Conservation (phyloP, 2,329 filamentous ascomycete genomes). For the Chalara sp. region DNA sequence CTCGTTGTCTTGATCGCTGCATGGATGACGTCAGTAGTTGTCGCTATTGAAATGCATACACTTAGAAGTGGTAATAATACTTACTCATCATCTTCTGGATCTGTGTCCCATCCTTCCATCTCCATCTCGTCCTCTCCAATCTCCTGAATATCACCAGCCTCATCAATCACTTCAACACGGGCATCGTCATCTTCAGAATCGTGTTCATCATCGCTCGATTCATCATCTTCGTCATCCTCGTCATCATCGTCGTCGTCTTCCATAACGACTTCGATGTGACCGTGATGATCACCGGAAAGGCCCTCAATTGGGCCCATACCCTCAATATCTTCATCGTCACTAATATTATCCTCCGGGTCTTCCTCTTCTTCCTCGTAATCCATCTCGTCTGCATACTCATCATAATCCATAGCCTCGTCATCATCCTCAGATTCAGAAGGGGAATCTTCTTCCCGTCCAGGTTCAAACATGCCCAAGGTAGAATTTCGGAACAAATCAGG, state of each 20-base stretch:
- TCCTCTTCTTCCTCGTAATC: constrained; percentile 80
- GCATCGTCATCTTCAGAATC: constrained; percentile 43
- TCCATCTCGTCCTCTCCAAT: constrained; percentile 48
- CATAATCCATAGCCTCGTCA: constrained; percentile 88
- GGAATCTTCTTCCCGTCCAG: constrained; percentile 72
- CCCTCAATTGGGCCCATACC: constrained; percentile 84
- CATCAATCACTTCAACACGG: constrained; percentile 53
- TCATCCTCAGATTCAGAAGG: constrained; percentile 64
- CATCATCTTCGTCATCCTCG: constrained; percentile 50
- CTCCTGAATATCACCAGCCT: constrained; percentile 46
- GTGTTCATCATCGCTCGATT: constrained; percentile 44
- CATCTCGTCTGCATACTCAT: constrained; percentile 84
- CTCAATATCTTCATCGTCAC: constrained; percentile 75
- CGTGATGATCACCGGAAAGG: constrained; percentile 52
- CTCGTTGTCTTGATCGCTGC: constrained; percentile 46
- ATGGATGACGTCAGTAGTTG: neutral
- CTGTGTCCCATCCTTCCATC: constrained; percentile 54
- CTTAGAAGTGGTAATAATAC: neutral
- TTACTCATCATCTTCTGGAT: constrained; percentile 32
- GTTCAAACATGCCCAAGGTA: constrained; percentile 88
- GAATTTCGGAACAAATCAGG: constrained; percentile 97
- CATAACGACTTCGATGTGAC: constrained; percentile 70
- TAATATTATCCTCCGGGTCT: constrained; percentile 81
- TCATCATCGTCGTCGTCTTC: constrained; percentile 64
- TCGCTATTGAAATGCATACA: neutral